phyloP scores from a whole-genome alignment of 441 rosid species.

The Dalechampia spathulata region DNA sequence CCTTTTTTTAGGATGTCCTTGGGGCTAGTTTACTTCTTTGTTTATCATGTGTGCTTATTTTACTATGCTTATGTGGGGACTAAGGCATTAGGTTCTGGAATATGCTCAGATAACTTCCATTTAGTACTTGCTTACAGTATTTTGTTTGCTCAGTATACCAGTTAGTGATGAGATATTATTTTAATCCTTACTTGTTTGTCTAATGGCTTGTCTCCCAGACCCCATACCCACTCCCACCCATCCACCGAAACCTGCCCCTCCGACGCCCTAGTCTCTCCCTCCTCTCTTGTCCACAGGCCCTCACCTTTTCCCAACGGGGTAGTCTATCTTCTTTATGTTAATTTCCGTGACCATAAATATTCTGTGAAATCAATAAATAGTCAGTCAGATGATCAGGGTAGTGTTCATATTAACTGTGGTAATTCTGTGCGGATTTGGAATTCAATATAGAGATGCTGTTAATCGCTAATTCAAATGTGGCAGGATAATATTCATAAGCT shows the following conservation, averaged over 20 bases:
- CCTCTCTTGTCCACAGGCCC: too few species aligned
- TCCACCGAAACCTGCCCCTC: too few species aligned
- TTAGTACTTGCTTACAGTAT: neutral
- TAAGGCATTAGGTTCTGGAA: neutral
- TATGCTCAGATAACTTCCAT: neutral
- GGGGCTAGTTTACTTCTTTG: neutral
- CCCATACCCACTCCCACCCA: too few species aligned
- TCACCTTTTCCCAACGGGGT: too few species aligned
- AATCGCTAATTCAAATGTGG: constrained; percentile 26
- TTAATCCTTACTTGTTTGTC: too few species aligned
- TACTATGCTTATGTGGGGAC: neutral
- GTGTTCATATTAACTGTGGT: neutral
- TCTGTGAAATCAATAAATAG: neutral
- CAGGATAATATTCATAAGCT: constrained; percentile 83
- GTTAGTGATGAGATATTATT: too few species aligned
- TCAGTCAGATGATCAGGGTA: neutral
- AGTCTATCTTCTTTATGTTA: neutral
- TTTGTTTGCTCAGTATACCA: neutral
- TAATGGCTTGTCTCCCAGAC: too few species aligned
- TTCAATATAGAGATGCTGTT: constrained; percentile 3
- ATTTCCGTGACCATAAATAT: too few species aligned
- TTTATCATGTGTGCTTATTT: neutral
- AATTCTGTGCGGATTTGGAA: neutral
- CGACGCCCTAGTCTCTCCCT: too few species aligned
- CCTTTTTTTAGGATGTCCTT: neutral